Conservation (phyloP, 768 basidiomycete genomes). For the Lyophyllum decastes region DNA sequence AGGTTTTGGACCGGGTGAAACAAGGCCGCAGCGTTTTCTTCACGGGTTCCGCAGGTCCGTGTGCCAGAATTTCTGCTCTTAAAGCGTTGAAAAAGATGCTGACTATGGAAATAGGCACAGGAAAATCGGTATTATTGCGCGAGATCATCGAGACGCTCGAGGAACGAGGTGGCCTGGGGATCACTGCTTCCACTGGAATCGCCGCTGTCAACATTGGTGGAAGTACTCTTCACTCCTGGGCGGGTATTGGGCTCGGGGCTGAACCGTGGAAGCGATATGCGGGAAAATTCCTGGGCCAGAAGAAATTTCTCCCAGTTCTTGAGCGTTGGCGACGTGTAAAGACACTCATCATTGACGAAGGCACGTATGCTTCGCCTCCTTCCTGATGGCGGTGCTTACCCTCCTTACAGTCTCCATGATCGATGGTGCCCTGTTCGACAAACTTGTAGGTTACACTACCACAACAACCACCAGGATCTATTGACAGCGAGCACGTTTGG, state of each 20-base stretch:
- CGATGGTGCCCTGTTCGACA: slow-evolving; percentile 79
- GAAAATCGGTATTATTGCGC: slow-evolving; percentile 80
- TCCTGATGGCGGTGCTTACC: neutral
- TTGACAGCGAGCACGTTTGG: slow-evolving; percentile 27
- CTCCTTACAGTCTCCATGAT: slow-evolving; percentile 84
- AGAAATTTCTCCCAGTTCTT: slow-evolving; percentile 38
- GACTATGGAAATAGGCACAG: slow-evolving; percentile 52
- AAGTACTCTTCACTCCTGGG: slow-evolving; percentile 79
- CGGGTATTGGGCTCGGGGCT: slow-evolving; percentile 75
- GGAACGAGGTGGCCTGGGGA: slow-evolving; percentile 45
- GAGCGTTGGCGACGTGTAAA: slow-evolving; percentile 62
- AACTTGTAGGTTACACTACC: slow-evolving; percentile 50
- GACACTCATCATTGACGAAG: slow-evolving; percentile 84
- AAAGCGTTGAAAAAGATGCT: neutral
- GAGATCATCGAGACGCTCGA: slow-evolving; percentile 63
- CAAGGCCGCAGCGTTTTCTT: slow-evolving; percentile 75
- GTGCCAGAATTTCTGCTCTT: neutral
- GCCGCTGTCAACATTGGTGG: slow-evolving; percentile 86
- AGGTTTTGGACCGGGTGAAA: slow-evolving; percentile 53
- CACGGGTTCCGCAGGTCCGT: slow-evolving; percentile 78
- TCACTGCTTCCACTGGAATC: slow-evolving; percentile 81
- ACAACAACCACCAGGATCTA: no score
- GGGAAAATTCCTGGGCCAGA: slow-evolving; percentile 51
- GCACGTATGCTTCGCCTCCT: slow-evolving; percentile 38
- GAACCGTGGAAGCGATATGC: slow-evolving; percentile 53